Evolutionary conservation across 371 early-diverging fungal genomes (phyloP).

Genomic region (Haplosporangium sp.): DNA sequence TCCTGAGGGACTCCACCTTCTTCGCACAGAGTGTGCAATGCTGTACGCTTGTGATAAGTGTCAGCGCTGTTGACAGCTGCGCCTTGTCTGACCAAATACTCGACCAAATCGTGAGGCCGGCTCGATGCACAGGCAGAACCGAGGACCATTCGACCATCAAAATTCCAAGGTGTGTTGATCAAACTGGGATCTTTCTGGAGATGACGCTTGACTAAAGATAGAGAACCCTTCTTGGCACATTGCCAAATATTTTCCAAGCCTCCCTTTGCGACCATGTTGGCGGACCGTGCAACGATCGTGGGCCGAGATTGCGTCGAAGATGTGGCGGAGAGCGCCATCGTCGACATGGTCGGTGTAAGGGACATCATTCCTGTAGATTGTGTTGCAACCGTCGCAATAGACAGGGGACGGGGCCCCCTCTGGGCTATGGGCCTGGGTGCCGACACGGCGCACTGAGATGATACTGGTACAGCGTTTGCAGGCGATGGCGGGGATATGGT

Average conservation of each 20-base stretch:
- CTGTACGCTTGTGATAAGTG: conserved; percentile 37
- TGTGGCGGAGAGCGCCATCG: conserved; percentile 32
- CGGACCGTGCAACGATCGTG: conserved; percentile 2
- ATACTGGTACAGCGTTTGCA: not conserved
- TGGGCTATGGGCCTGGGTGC: not conserved
- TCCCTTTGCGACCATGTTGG: conserved; percentile 11
- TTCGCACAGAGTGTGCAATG: conserved; percentile 38
- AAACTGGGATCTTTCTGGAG: conserved; percentile 29
- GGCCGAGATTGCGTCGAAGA: conserved; percentile 26
- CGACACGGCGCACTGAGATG: not conserved
- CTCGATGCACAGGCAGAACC: conserved; percentile 43
- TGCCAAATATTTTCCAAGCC: conserved; percentile 44
- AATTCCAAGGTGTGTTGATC: conserved; percentile 43
- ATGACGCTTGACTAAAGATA: conserved; percentile 29
- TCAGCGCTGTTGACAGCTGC: conserved; percentile 38
- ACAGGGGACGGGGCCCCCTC: conserved; percentile 17
- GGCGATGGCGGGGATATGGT: not conserved
- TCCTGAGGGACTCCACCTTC: conserved; percentile 42
- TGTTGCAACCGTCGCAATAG: conserved; percentile 25
- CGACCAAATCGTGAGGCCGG: conserved; percentile 40
- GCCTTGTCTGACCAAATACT: conserved; percentile 34
- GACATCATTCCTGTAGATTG: conserved; percentile 41
- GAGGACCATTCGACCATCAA: conserved; percentile 42
- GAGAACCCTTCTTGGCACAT: conserved; percentile 43
- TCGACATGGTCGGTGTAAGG: conserved; percentile 38